phyloP scores from a whole-genome alignment of 768 basidiomycete species.

The Serendipita sp. region DNA sequence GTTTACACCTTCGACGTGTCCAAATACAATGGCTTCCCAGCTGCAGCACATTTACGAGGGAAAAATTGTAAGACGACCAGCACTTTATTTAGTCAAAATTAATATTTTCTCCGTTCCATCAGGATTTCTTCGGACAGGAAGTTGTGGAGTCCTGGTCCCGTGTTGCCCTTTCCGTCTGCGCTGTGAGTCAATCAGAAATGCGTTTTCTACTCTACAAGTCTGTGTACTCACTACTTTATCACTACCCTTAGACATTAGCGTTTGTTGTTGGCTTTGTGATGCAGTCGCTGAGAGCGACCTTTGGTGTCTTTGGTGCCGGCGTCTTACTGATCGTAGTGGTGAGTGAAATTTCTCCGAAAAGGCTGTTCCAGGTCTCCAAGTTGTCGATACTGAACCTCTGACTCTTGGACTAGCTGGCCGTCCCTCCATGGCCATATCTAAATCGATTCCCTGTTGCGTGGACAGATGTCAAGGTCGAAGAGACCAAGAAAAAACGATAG shows the following conservation, averaged over 20 bases:
- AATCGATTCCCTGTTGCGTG: slow-evolving; percentile 3
- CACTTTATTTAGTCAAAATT: not conserved
- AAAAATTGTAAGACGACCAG: not conserved
- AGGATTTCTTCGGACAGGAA: not conserved
- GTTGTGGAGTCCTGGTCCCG: not conserved
- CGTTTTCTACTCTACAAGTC: no score
- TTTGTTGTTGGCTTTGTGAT: not conserved
- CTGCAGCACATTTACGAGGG: slow-evolving; percentile 1
- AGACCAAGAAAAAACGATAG: slow-evolving; percentile 2
- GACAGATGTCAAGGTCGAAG: not conserved
- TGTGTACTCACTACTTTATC: not conserved
- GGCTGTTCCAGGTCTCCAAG: not conserved
- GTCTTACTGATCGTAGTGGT: not conserved
- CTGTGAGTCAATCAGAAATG: not conserved
- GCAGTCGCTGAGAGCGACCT: not conserved
- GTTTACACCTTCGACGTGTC: no score
- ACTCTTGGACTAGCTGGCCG: not conserved
- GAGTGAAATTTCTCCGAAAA: not conserved
- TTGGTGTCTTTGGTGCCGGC: not conserved
- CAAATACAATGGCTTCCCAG: not conserved
- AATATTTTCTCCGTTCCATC: not conserved
- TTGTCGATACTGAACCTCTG: not conserved
- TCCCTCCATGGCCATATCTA: slow-evolving; percentile 1
- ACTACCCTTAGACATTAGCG: not conserved
- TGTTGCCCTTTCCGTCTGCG: not conserved